A percentile compares a stretch with the other conserved stretches of the same genome.
Evolutionary conservation across 2,329 filamentous ascomycete species (phyloP).

Genomic region (Nakataea oryzae): DNA sequence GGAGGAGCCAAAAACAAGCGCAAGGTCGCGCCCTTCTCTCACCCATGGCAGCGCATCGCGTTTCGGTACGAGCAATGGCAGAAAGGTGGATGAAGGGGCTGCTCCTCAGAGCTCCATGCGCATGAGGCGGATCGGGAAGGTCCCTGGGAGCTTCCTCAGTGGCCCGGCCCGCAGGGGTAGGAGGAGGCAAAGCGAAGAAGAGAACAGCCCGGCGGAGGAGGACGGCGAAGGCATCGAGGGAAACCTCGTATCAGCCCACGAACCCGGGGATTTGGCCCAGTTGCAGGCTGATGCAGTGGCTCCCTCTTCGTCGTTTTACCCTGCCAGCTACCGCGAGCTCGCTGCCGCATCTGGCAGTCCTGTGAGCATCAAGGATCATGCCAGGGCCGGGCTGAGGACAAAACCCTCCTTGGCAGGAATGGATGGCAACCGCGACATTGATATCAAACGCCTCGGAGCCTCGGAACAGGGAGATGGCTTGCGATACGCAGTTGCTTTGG

Average conservation of each 20-base stretch:
- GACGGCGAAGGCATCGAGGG: constrained; percentile 11
- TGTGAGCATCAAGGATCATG: constrained; percentile 34
- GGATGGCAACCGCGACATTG: constrained; percentile 20
- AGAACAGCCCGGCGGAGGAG: constrained; percentile 16
- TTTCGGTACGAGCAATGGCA: constrained; percentile 36
- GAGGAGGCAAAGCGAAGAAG: constrained; percentile 55
- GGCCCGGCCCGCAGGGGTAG: constrained; percentile 70
- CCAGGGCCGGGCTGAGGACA: constrained; percentile 27
- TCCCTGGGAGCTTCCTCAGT: constrained; percentile 67
- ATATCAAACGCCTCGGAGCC: constrained; percentile 24
- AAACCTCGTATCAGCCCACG: constrained; percentile 4
- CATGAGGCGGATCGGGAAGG: constrained; percentile 65
- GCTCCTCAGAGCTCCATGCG: constrained; percentile 65
- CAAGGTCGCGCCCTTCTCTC: constrained; percentile 21
- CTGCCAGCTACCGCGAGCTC: constrained; percentile 32
- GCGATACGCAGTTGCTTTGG: constrained; percentile 51
- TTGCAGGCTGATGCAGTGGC: constrained; percentile 25
- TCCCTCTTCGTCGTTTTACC: constrained; percentile 32
- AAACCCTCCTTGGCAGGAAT: constrained; percentile 15
- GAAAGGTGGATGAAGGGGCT: constrained; percentile 37
- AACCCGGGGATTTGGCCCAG: constrained; percentile 29
- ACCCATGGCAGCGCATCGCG: constrained; percentile 40
- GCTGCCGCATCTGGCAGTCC: constrained; percentile 46
- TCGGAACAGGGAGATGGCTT: constrained; percentile 14
- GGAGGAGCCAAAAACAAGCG: constrained; percentile 38